Conservation (phyloP, 352 stramenopile genomes). For the Phytophthora gonapodyides region DNA sequence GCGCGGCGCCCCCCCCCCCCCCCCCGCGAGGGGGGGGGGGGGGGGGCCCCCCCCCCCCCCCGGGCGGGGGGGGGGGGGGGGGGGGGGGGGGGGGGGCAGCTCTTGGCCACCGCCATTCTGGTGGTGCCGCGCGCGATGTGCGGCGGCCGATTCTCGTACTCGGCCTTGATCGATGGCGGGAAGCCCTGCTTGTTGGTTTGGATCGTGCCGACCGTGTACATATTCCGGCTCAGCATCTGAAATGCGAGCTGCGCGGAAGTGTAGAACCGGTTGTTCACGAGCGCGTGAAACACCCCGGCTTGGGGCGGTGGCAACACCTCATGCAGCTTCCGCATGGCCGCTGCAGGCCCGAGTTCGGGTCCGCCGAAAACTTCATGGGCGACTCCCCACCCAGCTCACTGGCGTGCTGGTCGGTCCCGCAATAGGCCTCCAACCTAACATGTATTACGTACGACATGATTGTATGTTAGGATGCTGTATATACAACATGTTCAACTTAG, state of each 20-base stretch:
- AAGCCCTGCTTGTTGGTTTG: constrained; percentile 9
- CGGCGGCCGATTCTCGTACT: no score
- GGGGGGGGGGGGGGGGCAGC: no score
- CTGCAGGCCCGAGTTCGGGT: constrained; percentile 21
- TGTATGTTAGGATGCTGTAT: background rate
- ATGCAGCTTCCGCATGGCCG: constrained; percentile 16
- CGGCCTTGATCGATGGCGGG: background rate
- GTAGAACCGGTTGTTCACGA: constrained; percentile 26
- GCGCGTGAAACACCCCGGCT: constrained; percentile 1
- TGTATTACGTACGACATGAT: constrained; percentile 5
- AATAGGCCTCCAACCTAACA: constrained; percentile 19
- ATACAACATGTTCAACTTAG: constrained; percentile 23
- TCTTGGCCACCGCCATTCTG: no score
- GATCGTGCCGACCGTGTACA: constrained; percentile 16
- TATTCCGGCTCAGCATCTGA: constrained; percentile 16
- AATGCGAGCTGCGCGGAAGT: constrained; percentile 21
- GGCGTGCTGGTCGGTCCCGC: constrained; percentile 8
- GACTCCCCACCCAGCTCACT: constrained; percentile 1
- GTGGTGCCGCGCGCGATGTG: no score
- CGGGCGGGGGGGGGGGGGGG: no score
- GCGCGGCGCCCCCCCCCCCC: no score
- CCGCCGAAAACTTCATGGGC: constrained; percentile 4
- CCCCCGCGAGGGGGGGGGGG: no score
- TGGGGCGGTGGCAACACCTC: no score
- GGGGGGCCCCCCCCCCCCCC: no score